Percentiles rank a stretch among this genome's conserved stretches.
Conservation (phyloP, 371 early-diverging fungal genomes). For the Mycotypha africana region DNA sequence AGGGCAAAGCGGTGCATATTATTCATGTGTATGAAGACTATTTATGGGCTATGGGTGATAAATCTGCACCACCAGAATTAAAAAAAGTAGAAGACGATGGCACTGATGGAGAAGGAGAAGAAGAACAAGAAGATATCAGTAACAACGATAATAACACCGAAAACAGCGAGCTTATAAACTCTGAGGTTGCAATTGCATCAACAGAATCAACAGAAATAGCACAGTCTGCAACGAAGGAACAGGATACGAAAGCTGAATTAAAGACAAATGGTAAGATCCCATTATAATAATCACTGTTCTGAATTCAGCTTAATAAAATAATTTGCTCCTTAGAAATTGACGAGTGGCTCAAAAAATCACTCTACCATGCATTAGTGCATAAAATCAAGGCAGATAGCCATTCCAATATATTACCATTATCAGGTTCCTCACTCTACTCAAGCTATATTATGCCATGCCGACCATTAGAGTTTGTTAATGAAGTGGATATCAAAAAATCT, state of each 20-base stretch:
- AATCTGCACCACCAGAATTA: conserved; percentile 47
- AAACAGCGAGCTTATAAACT: too few species aligned
- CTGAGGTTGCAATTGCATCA: neutral
- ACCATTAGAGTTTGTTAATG: conserved; percentile 42
- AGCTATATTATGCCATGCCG: conserved; percentile 59
- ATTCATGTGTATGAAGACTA: conserved; percentile 63
- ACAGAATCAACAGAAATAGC: neutral
- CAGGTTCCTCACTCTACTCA: conserved; percentile 60
- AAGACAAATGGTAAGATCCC: neutral
- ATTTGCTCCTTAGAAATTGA: conserved; percentile 46
- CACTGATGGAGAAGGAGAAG: conserved; percentile 19
- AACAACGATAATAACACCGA: too few species aligned
- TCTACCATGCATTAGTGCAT: conserved; percentile 58
- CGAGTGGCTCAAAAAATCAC: conserved; percentile 47
- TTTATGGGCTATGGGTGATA: conserved; percentile 66
- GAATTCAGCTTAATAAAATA: too few species aligned
- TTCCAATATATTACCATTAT: conserved; percentile 50
- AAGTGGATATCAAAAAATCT: conserved; percentile 69
- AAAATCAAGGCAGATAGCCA: conserved; percentile 51
- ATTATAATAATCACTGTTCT: too few species aligned
- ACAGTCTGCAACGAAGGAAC: conserved; percentile 15
- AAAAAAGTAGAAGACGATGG: conserved; percentile 22
- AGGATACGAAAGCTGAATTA: neutral
- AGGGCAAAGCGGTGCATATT: conserved; percentile 69
- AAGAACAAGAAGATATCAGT: conserved; percentile 5